Evolutionary conservation across 768 basidiomycete genomes (phyloP).

Genomic region (Phlegmacium glaucopus): DNA sequence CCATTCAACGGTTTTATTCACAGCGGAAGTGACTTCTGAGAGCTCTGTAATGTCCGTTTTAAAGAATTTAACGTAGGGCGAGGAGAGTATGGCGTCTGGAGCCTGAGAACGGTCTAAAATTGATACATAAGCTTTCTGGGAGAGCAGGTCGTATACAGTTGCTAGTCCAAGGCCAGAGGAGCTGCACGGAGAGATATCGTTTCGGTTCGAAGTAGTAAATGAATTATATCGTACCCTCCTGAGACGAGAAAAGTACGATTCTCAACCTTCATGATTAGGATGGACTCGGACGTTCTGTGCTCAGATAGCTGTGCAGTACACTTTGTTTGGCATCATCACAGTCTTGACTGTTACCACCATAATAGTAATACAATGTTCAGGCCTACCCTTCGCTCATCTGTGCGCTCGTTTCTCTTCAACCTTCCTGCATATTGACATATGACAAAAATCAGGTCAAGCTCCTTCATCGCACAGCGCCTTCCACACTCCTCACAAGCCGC

Average conservation of each 20-base stretch:
- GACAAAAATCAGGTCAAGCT: slow-evolving; percentile 24
- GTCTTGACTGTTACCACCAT: slow-evolving; percentile 5
- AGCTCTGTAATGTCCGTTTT: slow-evolving; percentile 39
- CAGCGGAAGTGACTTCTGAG: slow-evolving; percentile 33
- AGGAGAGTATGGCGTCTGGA: slow-evolving; percentile 18
- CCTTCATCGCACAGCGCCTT: slow-evolving; percentile 27
- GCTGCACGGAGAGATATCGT: slow-evolving; percentile 22
- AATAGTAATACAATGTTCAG: too few relatives aligned
- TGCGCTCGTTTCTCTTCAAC: slow-evolving; percentile 17
- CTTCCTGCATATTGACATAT: not conserved
- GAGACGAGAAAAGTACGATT: slow-evolving; percentile 55
- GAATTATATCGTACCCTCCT: slow-evolving; percentile 42
- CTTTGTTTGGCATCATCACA: not conserved
- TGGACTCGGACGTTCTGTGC: not conserved
- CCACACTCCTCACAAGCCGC: slow-evolving; percentile 22
- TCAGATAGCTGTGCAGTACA: not conserved
- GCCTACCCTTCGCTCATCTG: slow-evolving; percentile 41
- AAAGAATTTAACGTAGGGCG: slow-evolving; percentile 33
- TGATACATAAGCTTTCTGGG: slow-evolving; percentile 42
- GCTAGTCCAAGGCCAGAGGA: slow-evolving; percentile 58
- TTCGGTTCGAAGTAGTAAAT: not conserved
- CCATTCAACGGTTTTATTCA: slow-evolving; percentile 39
- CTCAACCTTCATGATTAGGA: slow-evolving; percentile 44
- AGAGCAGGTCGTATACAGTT: slow-evolving; percentile 43
- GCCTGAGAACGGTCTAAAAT: slow-evolving; percentile 48